phyloP scores from a whole-genome alignment of 2,329 filamentous ascomycete genomes.

The Pseudogymnoascus sp. region DNA sequence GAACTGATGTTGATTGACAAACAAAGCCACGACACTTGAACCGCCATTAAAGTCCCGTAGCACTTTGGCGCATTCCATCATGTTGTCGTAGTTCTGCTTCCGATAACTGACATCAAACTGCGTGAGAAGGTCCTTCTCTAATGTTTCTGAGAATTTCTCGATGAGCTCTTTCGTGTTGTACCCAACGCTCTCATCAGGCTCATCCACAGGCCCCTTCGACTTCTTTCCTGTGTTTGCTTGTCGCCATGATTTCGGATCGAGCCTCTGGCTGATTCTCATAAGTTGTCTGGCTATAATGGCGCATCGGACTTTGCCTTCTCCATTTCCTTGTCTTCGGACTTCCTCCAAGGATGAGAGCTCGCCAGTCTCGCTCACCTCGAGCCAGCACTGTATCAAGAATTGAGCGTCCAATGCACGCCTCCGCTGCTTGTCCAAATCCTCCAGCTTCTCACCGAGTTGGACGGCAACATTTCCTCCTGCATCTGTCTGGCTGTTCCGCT shows the following conservation, averaged over 20 bases:
- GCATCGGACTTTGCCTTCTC: conserved; percentile 88
- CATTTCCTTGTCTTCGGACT: conserved; percentile 72
- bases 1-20: conserved; percentile 98
- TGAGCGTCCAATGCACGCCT: conserved; percentile 85
- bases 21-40: conserved; percentile 86
- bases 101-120: conserved; percentile 98
- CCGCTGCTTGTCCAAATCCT: conserved; percentile 88
- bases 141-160: conserved; percentile 90
- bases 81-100: conserved; percentile 91
- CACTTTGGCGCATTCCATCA: conserved; percentile 94
- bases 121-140: conserved; percentile 90
- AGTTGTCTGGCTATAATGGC: conserved; percentile 90
- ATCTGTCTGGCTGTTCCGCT: conserved; percentile 34
- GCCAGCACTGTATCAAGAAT: conserved; percentile 94
- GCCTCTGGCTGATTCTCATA: conserved; percentile 84
- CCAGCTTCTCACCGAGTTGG: conserved; percentile 85
- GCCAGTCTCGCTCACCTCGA: conserved; percentile 85
- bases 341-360: conserved; percentile 83
- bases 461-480: conserved; percentile 79
- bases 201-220: conserved; percentile 35
- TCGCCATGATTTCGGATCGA: conserved; percentile 71
- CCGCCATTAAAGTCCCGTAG: conserved; percentile 94
- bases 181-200: conserved; percentile 20
- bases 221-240: conserved; percentile 48
- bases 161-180: conserved; percentile 76